Conservation (phyloP, 2,329 filamentous ascomycete genomes). For the Exophiala sideris region DNA sequence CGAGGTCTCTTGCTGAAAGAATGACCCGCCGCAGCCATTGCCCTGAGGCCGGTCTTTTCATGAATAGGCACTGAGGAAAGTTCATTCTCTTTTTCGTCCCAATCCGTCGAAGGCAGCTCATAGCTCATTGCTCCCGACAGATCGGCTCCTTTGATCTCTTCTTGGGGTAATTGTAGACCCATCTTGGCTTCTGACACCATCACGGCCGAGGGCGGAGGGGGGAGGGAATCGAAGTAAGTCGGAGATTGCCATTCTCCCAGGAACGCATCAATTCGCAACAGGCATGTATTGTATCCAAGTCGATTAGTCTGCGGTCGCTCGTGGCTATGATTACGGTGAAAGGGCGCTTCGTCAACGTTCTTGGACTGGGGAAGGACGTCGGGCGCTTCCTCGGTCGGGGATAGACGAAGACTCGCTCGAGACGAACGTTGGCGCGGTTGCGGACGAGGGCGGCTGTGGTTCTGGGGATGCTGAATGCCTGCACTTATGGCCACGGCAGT, state of each 20-base stretch:
- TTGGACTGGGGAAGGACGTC: constrained; percentile 21
- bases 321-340: constrained; percentile 7
- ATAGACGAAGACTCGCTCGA: constrained; percentile 4
- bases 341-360: constrained; percentile 1
- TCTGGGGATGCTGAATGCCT: constrained; percentile 61
- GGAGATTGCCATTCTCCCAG: constrained; percentile 93
- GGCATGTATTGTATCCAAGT: constrained; percentile 20
- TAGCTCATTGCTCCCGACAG: constrained; percentile 24
- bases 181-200: constrained; percentile 90
- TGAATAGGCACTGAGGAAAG: constrained; percentile 32
- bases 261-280: constrained; percentile 81
- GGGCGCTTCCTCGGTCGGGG: constrained; percentile 22
- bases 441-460: constrained; percentile 26
- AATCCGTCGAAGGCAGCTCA: constrained; percentile 13
- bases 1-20: constrained; percentile 24
- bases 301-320: constrained; percentile 16
- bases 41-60: constrained; percentile 26
- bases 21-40: constrained; percentile 28
- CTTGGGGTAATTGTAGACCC: constrained; percentile 73
- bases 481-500: constrained; percentile 85
- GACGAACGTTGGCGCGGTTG: constrained; percentile 25
- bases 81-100: constrained; percentile 34
- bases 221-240: constrained; percentile 90
- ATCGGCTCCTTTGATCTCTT: constrained; percentile 50
- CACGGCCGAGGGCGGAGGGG: constrained; percentile 77